phyloP scores from a whole-genome alignment of 345 rosid genomes.

The Lepidium sativum region DNA sequence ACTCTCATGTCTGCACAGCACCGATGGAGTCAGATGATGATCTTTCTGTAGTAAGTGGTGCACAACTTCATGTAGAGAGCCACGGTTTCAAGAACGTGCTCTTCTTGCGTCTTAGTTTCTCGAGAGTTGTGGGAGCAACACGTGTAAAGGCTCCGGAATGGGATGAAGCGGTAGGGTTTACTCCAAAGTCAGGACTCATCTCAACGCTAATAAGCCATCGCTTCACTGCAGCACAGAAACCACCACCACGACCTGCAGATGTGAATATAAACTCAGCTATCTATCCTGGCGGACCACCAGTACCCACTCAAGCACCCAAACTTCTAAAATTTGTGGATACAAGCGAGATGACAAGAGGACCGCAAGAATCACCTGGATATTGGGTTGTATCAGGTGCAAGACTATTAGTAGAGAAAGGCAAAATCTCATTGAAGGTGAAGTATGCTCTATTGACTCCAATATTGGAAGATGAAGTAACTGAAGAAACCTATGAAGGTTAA shows the following conservation, averaged over 20 bases:
- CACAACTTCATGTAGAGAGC: conserved; percentile 76
- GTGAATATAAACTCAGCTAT: conserved; percentile 90
- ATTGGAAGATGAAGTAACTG: conserved; percentile 43
- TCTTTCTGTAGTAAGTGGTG: conserved; percentile 78
- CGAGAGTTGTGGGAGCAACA: conserved; percentile 53
- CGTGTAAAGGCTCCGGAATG: conserved; percentile 60
- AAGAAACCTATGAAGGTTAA: conserved; percentile 15
- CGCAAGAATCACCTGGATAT: conserved; percentile 87
- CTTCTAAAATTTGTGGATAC: conserved; percentile 84
- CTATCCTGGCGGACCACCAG: conserved; percentile 93
- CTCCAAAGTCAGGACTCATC: conserved; percentile 74
- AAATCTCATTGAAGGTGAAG: conserved; percentile 82
- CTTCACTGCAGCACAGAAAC: conserved; percentile 73
- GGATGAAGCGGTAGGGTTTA: conserved; percentile 82
- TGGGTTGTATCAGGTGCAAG: conserved; percentile 97
- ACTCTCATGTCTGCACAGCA: conserved; percentile 88
- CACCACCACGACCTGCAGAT: conserved; percentile 76
- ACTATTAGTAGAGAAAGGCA: conserved; percentile 73
- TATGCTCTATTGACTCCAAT: conserved; percentile 66
- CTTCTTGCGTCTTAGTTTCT: conserved; percentile 71
- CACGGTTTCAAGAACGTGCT: conserved; percentile 79
- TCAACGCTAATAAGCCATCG: conserved; percentile 90
- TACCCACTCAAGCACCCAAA: conserved; percentile 75
- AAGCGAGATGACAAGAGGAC: conserved; percentile 90
- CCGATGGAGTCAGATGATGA: conserved; percentile 82